Base-by-base conservation (phyloP, 768 basidiomycete species). In the Sarcodon aspratus region DNA sequence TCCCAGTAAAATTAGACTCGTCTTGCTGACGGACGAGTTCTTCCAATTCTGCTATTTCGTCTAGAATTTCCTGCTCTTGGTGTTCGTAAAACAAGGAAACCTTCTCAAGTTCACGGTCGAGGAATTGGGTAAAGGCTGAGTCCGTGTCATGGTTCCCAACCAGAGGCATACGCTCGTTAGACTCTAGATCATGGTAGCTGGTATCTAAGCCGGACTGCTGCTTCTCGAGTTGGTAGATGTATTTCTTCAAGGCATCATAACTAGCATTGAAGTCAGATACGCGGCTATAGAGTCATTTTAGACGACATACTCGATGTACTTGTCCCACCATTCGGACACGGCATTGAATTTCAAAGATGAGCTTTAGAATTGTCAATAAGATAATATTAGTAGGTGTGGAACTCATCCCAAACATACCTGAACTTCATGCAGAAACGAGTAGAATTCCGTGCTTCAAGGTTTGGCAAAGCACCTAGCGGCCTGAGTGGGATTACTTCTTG, bases 321-420 rank as follows among this genome's bases (percentile, higher is more conserved):
- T 83, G 52, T 90, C 86, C 82, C 85, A 87, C 90, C 90, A 93
- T 46, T 94, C 90, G 0, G 89, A 72, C 21, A 92, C 85, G 3
- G 89, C 86, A 56, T 94, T 94, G 66, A 93, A 93, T 63, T 90
- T 88, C 59, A 93, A 75, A 8, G 88, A 85, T 33, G 85, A 86
- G 57, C 85, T 88, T 31, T 11, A 36, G 34, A 34, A 18, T 13
- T 36, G 42, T 43, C 17, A 9, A 32, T 15, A 34, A 11, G 45
- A 1, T 12, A 2, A 9, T 9, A n/a, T 15, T 40, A 1, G 13
- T 40, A 1, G 13, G 12, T 17, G 21, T 27, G 5, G 21, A 27
- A 3, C 21, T 27, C 21, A 5, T 27, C 21, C 33, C 44, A 48
- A 21, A 58, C 62, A 49, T 52, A 79, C 79, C 79, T 80, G 60